A percentile compares a stretch with the other conserved stretches of the same genome.
phyloP scores from a whole-genome alignment of 805 yeast species.

The Kuraishia floccosa region DNA sequence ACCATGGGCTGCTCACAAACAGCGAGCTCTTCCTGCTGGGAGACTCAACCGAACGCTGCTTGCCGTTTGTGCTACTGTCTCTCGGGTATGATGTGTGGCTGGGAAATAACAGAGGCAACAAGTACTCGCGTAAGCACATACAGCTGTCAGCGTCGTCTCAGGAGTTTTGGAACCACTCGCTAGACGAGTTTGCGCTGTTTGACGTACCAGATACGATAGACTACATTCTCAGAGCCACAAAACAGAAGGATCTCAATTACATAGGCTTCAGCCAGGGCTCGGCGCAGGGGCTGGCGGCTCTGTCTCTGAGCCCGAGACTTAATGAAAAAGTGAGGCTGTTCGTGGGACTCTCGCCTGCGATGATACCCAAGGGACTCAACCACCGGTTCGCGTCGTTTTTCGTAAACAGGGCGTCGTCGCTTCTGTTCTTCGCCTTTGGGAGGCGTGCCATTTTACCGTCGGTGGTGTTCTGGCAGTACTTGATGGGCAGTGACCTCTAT shows the following conservation, averaged over 20 bases:
- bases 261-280: conserved; percentile 94
- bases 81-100: conserved; percentile 91
- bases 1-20: conserved; percentile 87
- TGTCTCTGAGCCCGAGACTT: conserved; percentile 59
- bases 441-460: conserved; percentile 62
- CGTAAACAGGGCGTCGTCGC: conserved; percentile 63
- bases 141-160: conserved; percentile 22
- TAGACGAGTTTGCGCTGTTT: conserved; percentile 85
- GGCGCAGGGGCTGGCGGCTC: conserved; percentile 85
- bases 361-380: conserved; percentile 80
- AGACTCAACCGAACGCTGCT: conserved; percentile 27
- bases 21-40: conserved; percentile 56
- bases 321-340: conserved; percentile 40
- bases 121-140: conserved; percentile 76
- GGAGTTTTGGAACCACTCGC: conserved; percentile 82
- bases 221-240: conserved; percentile 50
- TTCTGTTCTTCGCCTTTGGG: conserved; percentile 67
- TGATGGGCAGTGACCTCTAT: conserved; percentile 40
- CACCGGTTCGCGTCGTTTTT: conserved; percentile 50
- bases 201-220: conserved; percentile 84
- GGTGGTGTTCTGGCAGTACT: conserved; percentile 45
- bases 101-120: conserved; percentile 89
- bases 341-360: conserved; percentile 74
- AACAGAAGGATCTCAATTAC: conserved; percentile 39
- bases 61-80: conserved; percentile 72